A percentile compares a stretch with the other conserved stretches of the same genome.
Conservation (phyloP, 139 green algal genomes). For the Ulvella scutata region DNA sequence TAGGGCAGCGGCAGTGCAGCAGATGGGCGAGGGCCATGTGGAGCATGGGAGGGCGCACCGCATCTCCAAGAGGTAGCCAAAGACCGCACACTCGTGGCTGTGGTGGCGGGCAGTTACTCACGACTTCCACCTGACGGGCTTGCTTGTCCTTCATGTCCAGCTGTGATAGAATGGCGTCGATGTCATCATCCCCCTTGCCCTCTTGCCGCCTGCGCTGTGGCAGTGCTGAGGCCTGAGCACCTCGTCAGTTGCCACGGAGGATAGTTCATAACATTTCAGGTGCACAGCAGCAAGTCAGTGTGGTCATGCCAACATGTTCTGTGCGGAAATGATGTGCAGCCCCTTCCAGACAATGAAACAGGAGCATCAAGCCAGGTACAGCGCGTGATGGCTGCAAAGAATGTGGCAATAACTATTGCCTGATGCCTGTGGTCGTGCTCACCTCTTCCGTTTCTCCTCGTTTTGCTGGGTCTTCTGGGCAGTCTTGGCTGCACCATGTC, state of each 20-base stretch:
- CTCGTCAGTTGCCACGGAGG: no score
- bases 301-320: background rate
- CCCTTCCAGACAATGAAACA: no score
- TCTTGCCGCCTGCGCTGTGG: background rate
- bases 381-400: no score
- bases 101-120: constrained; percentile 42
- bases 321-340: constrained; percentile 3
- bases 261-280: background rate
- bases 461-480: constrained; percentile 67
- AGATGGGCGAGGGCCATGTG: no score
- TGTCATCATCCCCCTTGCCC: constrained; percentile 62
- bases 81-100: constrained; percentile 62
- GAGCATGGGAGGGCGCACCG: constrained; percentile 13
- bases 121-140: constrained; percentile 26
- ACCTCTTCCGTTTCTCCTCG: constrained; percentile 34
- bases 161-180: constrained; percentile 67
- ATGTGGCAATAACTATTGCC: no score
- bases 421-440: constrained; percentile 10
- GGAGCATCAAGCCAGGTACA: no score
- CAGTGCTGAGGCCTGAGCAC: background rate
- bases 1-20: no score
- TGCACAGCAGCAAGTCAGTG: background rate
- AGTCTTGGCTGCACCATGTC: constrained; percentile 65
- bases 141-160: constrained; percentile 50
- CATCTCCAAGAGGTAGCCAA: constrained; percentile 30